Percentiles rank a stretch among this genome's conserved stretches.
Evolutionary conservation across 805 yeast genomes (phyloP).

Genomic region (Spencermartinsiella europaea): DNA sequence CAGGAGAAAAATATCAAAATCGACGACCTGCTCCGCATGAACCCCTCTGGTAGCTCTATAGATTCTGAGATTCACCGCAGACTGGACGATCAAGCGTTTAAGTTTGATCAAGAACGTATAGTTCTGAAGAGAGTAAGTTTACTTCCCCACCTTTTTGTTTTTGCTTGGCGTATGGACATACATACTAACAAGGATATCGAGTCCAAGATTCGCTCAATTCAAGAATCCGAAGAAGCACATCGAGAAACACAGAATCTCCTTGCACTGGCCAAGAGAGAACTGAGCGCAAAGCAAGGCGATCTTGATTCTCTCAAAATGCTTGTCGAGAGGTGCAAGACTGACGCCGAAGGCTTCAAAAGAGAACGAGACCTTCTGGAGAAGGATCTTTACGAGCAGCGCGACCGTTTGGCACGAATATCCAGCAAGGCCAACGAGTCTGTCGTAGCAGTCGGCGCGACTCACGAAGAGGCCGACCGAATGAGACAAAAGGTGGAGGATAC

Average conservation of each 20-base stretch:
- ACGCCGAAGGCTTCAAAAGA: slow-evolving; percentile 12
- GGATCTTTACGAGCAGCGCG: slow-evolving; percentile 10
- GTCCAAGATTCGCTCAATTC: not conserved
- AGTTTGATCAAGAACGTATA: slow-evolving; percentile 2
- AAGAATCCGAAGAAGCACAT: not conserved
- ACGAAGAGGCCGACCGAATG: slow-evolving; percentile 23
- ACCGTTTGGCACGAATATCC: not conserved
- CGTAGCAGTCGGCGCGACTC: slow-evolving; percentile 3
- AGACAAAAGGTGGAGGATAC: slow-evolving; percentile 24
- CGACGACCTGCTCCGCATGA: not conserved
- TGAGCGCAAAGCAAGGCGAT: slow-evolving; percentile 4
- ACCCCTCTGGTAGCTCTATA: not conserved
- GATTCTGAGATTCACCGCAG: not conserved
- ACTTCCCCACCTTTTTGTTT: not conserved
- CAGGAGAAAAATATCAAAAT: slow-evolving; percentile 1
- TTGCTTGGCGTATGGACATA: not conserved
- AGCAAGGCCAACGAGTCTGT: slow-evolving; percentile 5
- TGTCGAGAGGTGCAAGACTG: slow-evolving; percentile 12
- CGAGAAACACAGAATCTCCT: not conserved
- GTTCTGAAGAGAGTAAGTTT: not conserved
- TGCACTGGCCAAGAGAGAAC: not conserved
- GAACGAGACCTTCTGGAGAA: slow-evolving; percentile 16
- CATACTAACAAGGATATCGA: slow-evolving; percentile 1
- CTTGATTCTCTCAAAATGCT: slow-evolving; percentile 11
- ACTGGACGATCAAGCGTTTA: not conserved